These are phyloP conservation scores for Cerrena zonata DNA, from an alignment of 1,284 basidiomycete genomes.

Conservation along the genomic window DNA sequence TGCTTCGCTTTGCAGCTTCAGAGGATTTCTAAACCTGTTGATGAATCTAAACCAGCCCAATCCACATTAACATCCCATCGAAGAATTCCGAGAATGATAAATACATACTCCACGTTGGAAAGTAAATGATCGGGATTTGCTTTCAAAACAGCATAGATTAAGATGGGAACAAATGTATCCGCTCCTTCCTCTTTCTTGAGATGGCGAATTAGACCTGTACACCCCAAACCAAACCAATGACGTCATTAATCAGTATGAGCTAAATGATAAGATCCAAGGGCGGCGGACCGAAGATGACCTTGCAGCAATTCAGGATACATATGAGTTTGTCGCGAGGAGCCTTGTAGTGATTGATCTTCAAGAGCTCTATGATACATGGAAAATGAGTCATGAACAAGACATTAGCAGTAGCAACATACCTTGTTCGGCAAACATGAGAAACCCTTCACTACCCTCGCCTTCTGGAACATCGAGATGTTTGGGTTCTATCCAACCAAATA, in stretches of 20 bases:
- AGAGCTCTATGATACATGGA: constrained; percentile 54
- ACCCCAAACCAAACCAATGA: constrained; percentile 10
- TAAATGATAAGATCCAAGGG: constrained; percentile 9
- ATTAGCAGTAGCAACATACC: constrained; percentile 36
- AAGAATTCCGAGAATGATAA: not conserved
- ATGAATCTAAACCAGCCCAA: constrained; percentile 87
- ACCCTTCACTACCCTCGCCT: constrained; percentile 69
- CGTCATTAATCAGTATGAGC: constrained; percentile 11
- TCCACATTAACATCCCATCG: not conserved
- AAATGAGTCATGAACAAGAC: not conserved
- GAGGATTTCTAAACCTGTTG: constrained; percentile 86
- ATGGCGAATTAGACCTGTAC: constrained; percentile 81
- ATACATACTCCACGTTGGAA: constrained; percentile 85
- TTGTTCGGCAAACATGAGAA: constrained; percentile 91
- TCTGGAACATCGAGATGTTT: constrained; percentile 83
- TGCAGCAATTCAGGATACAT: constrained; percentile 96
- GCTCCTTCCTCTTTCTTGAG: constrained; percentile 74
- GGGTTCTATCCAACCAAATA: constrained; percentile 89
- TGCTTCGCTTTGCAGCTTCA: constrained; percentile 87
- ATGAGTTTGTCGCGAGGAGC: constrained; percentile 97
- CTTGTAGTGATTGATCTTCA: constrained; percentile 98
- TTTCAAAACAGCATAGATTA: constrained; percentile 91
- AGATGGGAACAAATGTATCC: constrained; percentile 89
- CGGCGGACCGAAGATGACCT: constrained; percentile 91
- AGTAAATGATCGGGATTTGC: constrained; percentile 90